These are phyloP conservation scores for Escallonia herrerae DNA, from an alignment of 129 eudicot genomes.

Conservation along the genomic window DNA sequence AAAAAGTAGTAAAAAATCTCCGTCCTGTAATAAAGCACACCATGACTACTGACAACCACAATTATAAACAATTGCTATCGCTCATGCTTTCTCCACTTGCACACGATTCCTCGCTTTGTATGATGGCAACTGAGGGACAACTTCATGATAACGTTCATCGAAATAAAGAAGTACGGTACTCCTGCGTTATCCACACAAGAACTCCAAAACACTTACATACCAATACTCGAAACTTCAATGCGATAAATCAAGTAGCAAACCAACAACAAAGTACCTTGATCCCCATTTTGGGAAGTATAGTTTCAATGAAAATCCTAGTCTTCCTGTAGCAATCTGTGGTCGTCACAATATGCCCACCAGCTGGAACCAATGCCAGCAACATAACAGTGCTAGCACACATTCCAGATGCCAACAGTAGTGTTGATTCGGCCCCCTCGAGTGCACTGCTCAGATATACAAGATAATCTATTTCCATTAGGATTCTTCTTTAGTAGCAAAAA, in stretches of 20 bases:
- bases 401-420: conserved; percentile 80
- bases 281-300: conserved; percentile 84
- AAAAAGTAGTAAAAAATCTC: too few relatives aligned
- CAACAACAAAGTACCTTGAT: conserved; percentile 40
- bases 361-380: conserved; percentile 83
- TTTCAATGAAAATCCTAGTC: conserved; percentile 81
- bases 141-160: too few relatives aligned
- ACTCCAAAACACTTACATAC: neutral
- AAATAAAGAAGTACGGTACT: neutral
- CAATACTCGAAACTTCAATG: neutral
- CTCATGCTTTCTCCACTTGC: too few relatives aligned
- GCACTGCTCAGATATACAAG: conserved; percentile 38
- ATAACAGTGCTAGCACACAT: conserved; percentile 86
- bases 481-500: neutral
- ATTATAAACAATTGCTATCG: too few relatives aligned
- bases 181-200: neutral
- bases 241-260: neutral
- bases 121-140: too few relatives aligned
- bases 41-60: too few relatives aligned
- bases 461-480: neutral
- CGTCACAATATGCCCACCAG: conserved; percentile 88
- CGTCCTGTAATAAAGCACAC: too few relatives aligned
- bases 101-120: too few relatives aligned
- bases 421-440: conserved; percentile 96
- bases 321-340: conserved; percentile 90